A percentile compares a stretch with the other conserved stretches of the same genome.
Conservation (phyloP, 306 rosid genomes). For the Cicer judaicum region DNA sequence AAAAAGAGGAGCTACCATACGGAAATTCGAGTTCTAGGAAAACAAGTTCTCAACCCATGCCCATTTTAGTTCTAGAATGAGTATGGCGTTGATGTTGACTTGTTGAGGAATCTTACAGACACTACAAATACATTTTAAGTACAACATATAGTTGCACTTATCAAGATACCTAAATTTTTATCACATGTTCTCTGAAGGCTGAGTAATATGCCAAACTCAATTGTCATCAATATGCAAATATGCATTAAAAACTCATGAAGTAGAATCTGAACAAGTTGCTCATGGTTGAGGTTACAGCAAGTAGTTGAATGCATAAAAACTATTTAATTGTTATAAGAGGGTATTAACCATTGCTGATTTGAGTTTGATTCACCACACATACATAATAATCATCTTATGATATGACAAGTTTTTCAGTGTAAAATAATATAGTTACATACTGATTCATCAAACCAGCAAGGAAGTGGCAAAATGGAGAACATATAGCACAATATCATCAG, state of each 20-base stretch:
- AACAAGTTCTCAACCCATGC: no score
- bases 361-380: not conserved
- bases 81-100: not conserved
- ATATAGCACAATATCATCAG: not conserved
- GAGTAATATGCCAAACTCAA: conserved; percentile 9
- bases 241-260: not conserved
- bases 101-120: not conserved
- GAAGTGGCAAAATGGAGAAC: conserved; percentile 2
- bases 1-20: no score
- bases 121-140: not conserved
- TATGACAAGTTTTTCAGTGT: not conserved
- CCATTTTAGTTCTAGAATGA: not conserved
- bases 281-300: not conserved
- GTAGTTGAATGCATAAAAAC: not conserved
- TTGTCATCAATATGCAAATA: not conserved
- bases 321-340: not conserved
- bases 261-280: not conserved
- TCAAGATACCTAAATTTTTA: not conserved
- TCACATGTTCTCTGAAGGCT: not conserved
- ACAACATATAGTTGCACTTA: not conserved
- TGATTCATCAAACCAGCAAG: conserved; percentile 22
- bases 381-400: not conserved
- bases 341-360: not conserved
- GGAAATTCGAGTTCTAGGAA: no score
- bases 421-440: conserved; percentile 15